Conservation (phyloP, 192 early-diverging fungal genomes). For the Gonapodya prolifera region DNA sequence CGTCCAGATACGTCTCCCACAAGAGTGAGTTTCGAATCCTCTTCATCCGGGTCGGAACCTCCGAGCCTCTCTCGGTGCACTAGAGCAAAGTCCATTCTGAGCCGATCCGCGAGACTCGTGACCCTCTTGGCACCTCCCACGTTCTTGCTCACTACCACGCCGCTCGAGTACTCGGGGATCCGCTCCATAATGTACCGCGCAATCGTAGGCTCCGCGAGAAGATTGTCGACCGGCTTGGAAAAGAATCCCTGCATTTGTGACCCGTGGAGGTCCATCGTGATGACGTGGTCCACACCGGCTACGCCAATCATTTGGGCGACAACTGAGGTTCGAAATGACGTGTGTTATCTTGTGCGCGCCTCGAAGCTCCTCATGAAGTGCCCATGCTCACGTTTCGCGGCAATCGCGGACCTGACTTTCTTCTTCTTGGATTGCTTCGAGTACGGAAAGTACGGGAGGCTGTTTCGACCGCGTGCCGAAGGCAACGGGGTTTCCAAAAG, state of each 20-base stretch:
- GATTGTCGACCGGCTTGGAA: slow-evolving; percentile 63
- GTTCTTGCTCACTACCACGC: slow-evolving; percentile 86
- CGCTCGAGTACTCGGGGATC: slow-evolving; percentile 42
- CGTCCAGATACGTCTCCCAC: slow-evolving; percentile 35
- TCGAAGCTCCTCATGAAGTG: no score
- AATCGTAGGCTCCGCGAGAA: slow-evolving; percentile 82
- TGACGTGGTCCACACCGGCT: slow-evolving; percentile 92
- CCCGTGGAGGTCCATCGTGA: slow-evolving; percentile 96
- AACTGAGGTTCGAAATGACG: slow-evolving; percentile 26
- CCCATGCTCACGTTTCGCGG: slow-evolving; percentile 61
- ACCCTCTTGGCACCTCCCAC: slow-evolving; percentile 93
- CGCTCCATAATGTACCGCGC: slow-evolving; percentile 73
- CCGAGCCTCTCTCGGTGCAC: slow-evolving; percentile 77
- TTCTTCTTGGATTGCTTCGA: slow-evolving; percentile 98
- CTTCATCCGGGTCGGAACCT: slow-evolving; percentile 13
- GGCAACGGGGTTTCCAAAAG: background rate
- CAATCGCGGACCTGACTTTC: slow-evolving; percentile 89
- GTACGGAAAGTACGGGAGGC: slow-evolving; percentile 94
- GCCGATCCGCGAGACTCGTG: slow-evolving; percentile 83
- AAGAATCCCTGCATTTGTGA: slow-evolving; percentile 96
- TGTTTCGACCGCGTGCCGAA: slow-evolving; percentile 4
- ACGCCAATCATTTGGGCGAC: slow-evolving; percentile 90
- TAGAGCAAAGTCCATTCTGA: slow-evolving; percentile 89
- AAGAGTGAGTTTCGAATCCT: slow-evolving; percentile 35
- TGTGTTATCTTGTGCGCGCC: background rate